Evolutionary conservation across 805 yeast species (phyloP), one percentile per base, ranked within the genome.

Genomic region (Maudiozyma pseudohumilis): DNA sequence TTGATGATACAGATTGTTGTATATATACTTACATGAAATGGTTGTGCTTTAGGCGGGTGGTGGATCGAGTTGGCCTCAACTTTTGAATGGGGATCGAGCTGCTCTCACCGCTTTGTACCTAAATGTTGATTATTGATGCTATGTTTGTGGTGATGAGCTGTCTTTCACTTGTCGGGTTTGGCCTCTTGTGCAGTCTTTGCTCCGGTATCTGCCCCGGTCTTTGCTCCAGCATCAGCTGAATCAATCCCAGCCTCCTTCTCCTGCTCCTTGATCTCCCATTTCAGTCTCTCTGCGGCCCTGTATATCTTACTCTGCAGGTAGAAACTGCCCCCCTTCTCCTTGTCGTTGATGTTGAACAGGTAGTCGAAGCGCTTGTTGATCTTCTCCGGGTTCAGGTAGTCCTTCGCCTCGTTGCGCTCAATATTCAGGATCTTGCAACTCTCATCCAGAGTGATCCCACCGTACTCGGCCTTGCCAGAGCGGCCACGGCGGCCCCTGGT

Each of bases 241-340:
- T 18, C 15, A n/a, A 21, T 21, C n/a, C 22, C 22, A n/a, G 25
- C 42, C 17, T 44, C 40, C 15, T 42, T 47, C 28, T 43, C 44
- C 16, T 34, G 38, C 29, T 59, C 53, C 9, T 54, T 50, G 34
- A 86, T 51, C 59, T 92, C 97, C 53, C 76, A 74, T 58, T 80
- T 78, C 48, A 92, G 66, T 44, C 96, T 71, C 59, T 92, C 97
- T 74, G 87, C 83, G 18, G 98, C 96, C 60, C 95, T 75, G 61
- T 75, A 87, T 18, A 92, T 89, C 64, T 92, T 92, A 37, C 92
- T 79, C 57, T 92, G 98, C 36, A 92, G 58, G 55, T 89, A 92
- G 56, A 92, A 89, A 29, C 95, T 82, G 30, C 95, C 95, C n/a
- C 95, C 95, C 60, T 87, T 86, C 43, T 88, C 96, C 60, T 85